A percentile compares a stretch with the other conserved stretches of the same genome.
Evolutionary conservation across 495 filamentous ascomycete genomes (phyloP).

Genomic region (Elasticomyces elasticus): DNA sequence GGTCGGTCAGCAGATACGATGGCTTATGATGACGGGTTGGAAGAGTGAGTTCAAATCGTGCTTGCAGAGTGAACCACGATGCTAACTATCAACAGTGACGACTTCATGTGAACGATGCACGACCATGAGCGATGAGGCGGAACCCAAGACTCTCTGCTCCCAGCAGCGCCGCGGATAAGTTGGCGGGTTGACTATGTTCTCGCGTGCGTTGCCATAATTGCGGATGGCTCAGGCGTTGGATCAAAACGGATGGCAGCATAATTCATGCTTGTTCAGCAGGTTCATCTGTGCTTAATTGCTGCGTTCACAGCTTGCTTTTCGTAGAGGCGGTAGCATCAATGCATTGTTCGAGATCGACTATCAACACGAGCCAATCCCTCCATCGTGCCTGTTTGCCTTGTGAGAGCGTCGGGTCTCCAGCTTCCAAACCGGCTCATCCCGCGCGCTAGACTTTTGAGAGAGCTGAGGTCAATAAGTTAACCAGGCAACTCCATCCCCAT

Average conservation of each 20-base stretch:
- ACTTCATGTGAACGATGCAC: slow-evolving; percentile 31
- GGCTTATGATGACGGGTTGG: slow-evolving; percentile 67
- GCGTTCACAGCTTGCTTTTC: neutral
- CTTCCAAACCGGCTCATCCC: too few relatives aligned
- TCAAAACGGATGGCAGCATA: neutral
- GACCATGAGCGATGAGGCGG: neutral
- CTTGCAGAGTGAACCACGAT: neutral
- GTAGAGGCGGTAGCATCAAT: neutral
- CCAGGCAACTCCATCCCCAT: neutral
- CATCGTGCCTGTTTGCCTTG: too few relatives aligned
- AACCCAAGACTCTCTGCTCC: too few relatives aligned
- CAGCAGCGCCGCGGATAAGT: too few relatives aligned
- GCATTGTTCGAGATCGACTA: too few relatives aligned
- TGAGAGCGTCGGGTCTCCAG: too few relatives aligned
- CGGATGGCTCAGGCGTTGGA: neutral
- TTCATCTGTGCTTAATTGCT: too few relatives aligned
- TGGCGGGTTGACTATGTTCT: too few relatives aligned
- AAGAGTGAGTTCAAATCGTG: slow-evolving; percentile 51
- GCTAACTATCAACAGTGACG: slow-evolving; percentile 25
- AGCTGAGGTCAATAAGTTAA: too few relatives aligned
- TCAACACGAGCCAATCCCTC: too few relatives aligned
- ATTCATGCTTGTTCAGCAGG: too few relatives aligned
- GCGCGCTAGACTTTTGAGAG: too few relatives aligned
- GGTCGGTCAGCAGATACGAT: slow-evolving; percentile 54
- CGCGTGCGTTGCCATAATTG: neutral